Percentiles rank a stretch among this genome's conserved stretches.
Conservation (phyloP, 805 yeast genomes). For the Metschnikowia proteae region DNA sequence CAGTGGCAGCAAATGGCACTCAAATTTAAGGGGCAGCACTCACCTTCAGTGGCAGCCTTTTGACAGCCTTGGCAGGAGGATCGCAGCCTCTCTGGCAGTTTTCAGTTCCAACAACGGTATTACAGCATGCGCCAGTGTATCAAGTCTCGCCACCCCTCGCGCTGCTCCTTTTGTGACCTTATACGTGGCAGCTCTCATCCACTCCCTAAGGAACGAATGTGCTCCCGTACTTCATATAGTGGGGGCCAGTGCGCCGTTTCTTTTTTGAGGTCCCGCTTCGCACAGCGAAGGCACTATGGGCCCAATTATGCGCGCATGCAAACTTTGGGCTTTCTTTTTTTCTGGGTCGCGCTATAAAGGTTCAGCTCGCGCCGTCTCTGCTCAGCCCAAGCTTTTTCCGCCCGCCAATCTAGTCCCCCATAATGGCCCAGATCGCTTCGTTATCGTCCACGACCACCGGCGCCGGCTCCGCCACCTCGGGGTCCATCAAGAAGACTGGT, state of each 20-base stretch:
- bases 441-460: slow-evolving; percentile 10
- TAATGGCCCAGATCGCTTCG: slow-evolving; percentile 17
- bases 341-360: slow-evolving; percentile 3
- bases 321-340: slow-evolving; percentile 3
- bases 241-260: background rate
- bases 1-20: too few relatives aligned
- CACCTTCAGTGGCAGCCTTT: too few relatives aligned
- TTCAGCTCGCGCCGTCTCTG: background rate
- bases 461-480: slow-evolving; percentile 7
- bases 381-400: background rate
- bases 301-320: slow-evolving; percentile 5
- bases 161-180: too few relatives aligned
- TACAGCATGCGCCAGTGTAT: too few relatives aligned
- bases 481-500: slow-evolving; percentile 31
- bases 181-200: too few relatives aligned
- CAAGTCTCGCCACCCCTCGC: too few relatives aligned
- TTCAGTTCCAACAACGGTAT: too few relatives aligned
- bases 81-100: too few relatives aligned
- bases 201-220: too few relatives aligned
- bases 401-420: background rate
- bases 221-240: background rate
- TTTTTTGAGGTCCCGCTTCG: background rate
- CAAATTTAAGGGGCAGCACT: too few relatives aligned
- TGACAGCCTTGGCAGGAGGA: too few relatives aligned
- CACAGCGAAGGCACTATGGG: background rate